Evolutionary conservation across 768 basidiomycete species (phyloP), one percentile per base, ranked within the genome.

Genomic region (Daedalea quercina): DNA sequence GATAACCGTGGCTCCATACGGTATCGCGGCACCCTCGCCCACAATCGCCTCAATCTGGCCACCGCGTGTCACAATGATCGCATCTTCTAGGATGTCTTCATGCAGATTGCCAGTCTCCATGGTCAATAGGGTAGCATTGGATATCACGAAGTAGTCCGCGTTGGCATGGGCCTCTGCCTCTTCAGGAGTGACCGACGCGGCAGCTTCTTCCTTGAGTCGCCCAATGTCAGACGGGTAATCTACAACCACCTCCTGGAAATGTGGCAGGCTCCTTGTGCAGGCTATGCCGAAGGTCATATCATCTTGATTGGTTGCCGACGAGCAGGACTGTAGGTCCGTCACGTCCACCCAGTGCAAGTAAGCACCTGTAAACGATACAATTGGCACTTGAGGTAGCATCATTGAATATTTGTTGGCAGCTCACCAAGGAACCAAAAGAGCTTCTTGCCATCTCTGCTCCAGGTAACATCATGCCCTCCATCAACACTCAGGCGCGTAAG

Each of bases 371-470:
- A 23, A 17, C 1, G 6, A 46, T 11, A 40, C 31, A 23, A 44
- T 46, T 48, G 33, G 25, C 1, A n/a, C n/a, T n/a, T n/a, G n/a
- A n/a, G n/a, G n/a, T n/a, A n/a, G n/a, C 15, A 40, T n/a, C 8
- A 25, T 54, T 46, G 12, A 19, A 40, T 22, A 11, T 35, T n/a
- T 41, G 17, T 28, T 24, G 34, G 46, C 22, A 45, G 33, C 11
- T 40, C 62, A 85, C 87, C 87, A 26, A 89, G 73, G 66, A 89
- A 78, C 87, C 87, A 89, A 56, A 86, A 85, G 31, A 88, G 51
- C 28, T 70, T 80, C 50, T 73, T 78, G 17, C 87, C 86, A 62
- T 87, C 82, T 11, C 75, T 61, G 31, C 78, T 84, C 70, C 78
- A 82, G 1, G 79, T 73, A 34, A 88, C 63, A 61, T 84, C 83